These are phyloP conservation scores for Daldinia concentrica DNA, from an alignment of 495 filamentous ascomycete genomes.

Conservation along the genomic window DNA sequence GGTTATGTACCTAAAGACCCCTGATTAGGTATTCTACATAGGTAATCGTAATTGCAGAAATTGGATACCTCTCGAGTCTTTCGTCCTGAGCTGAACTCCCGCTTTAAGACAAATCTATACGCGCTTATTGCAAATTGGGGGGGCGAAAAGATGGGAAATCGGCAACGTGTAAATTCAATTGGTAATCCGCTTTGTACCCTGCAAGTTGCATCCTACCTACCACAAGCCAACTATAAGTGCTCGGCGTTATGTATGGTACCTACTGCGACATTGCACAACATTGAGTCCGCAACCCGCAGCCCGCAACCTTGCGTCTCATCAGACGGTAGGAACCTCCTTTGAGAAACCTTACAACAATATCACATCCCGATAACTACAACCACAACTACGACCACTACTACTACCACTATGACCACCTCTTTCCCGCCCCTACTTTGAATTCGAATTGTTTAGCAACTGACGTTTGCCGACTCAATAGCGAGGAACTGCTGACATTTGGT, in stretches of 20 bases:
- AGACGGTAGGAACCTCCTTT: slow-evolving; percentile 40
- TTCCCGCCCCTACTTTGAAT: slow-evolving; percentile 15
- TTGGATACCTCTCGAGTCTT: slow-evolving; percentile 1
- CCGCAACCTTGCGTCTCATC: slow-evolving; percentile 37
- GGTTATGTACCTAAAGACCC: not conserved
- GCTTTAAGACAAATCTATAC: slow-evolving; percentile 30
- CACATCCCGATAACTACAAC: slow-evolving; percentile 34
- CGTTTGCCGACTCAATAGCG: slow-evolving; percentile 4
- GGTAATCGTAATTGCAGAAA: not conserved
- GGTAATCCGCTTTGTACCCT: slow-evolving; percentile 30
- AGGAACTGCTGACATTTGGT: slow-evolving; percentile 10
- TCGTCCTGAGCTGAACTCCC: slow-evolving; percentile 5
- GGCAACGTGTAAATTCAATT: slow-evolving; percentile 15
- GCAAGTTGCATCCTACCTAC: slow-evolving; percentile 24
- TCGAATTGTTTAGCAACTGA: slow-evolving; percentile 10
- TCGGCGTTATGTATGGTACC: slow-evolving; percentile 28
- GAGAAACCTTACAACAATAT: slow-evolving; percentile 39
- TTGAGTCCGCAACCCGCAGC: slow-evolving; percentile 21
- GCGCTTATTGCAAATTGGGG: slow-evolving; percentile 35
- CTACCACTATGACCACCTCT: slow-evolving; percentile 13
- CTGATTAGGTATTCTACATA: not conserved
- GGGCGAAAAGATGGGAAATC: slow-evolving; percentile 3
- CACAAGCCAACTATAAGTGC: slow-evolving; percentile 7
- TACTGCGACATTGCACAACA: slow-evolving; percentile 24
- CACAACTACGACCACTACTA: too few species aligned